Evolutionary conservation across 768 basidiomycete species (phyloP), one percentile per base, ranked within the genome.

Genomic region (Amanita molliuscula): DNA sequence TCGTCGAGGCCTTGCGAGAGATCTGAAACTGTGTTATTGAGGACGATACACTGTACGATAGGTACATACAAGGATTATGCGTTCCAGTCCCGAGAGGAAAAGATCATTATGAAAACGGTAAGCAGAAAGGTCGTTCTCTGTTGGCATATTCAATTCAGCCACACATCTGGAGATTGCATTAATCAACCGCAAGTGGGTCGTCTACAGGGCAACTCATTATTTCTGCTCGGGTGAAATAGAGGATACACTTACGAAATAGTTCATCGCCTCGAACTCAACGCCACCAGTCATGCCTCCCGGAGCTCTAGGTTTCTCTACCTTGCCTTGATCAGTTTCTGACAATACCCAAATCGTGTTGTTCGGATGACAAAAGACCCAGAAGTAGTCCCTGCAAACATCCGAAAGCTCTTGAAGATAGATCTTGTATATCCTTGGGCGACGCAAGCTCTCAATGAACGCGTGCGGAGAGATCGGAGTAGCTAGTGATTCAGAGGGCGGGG

Each of bases 281-380:
- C 96, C 96, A 5, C 95, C 96, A 0, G 96, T 97, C 83, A 98
- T 97, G 13, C 96, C 95, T 4, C 93, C 91, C 2, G 96, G 96
- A 10, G 96, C 95, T 50, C 87, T 75, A 11, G 92, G 92, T 60
- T 83, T 87, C 66, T 96, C 94, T 3, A 91, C 90, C 53, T 79
- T 78, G 2, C 69, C 77, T 61, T 91, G 85, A 61, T 97, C 90
- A 2, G 88, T 84, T 57, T 95, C 86, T 6, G 74, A 64, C 16
- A 96, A 67, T 16, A 82, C 72, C 95, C 95, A 97, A 45, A 98
- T 82, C 0, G 82, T 81, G 57, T 98, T 99, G 61, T 84, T 85
- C 2, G 87, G 86, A 61, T 99, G 96, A 62, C 95, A 97, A 67
- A 98, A 95, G 35, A 96, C 84, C 92, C 92, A 94, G 65, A 89